Evolutionary conservation across 2,329 filamentous ascomycete genomes (phyloP), one percentile per base, ranked within the genome.

Genomic region (Thielaviopsis ethacetica): DNA sequence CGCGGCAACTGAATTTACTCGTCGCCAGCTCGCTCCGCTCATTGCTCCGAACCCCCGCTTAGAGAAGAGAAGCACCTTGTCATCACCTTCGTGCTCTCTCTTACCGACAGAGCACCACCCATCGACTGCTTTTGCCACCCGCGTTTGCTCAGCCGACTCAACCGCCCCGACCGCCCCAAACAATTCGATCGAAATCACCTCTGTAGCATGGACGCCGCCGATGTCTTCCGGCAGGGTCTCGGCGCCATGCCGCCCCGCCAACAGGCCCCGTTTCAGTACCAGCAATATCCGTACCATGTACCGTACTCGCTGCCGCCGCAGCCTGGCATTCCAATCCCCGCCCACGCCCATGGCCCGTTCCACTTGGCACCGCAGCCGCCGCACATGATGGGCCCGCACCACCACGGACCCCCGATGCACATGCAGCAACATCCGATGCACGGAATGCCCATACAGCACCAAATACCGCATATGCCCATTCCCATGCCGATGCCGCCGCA

Each of bases 221-320:
- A 77, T 66, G 73, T 83, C 66, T 82, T 83, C 65, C 78, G 78
- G 64, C 80, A 80, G 68, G 80, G 78, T 66, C 73, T 81, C 61
- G 73, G 72, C 65, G 65, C 67, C 68, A 68, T 59, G 59, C 62
- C 62, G 34, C 62, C 47, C 52, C 60, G 54, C 24, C 60, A 62
- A 51, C 60, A 62, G 53, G 54, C 50, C 13, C 60, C 60, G 19
- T 57, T 55, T 15, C 60, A 62, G 50, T 59, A 54, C 26, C 34
- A 58, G 44, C 57, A 56, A 51, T 59, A 62, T 38, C 60, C 57
- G 22, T 59, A 57, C 57, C 60, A 62, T 27, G 50, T 60, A 24
- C 55, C 55, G 6, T 61, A 61, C 27, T 44, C 56, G 22, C 34
- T 61, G 27, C 60, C 56, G 26, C 60, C 19, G 53, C 56, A 61